phyloP scores from a whole-genome alignment of 495 filamentous ascomycete species.

The Lasiosphaeria hispida region DNA sequence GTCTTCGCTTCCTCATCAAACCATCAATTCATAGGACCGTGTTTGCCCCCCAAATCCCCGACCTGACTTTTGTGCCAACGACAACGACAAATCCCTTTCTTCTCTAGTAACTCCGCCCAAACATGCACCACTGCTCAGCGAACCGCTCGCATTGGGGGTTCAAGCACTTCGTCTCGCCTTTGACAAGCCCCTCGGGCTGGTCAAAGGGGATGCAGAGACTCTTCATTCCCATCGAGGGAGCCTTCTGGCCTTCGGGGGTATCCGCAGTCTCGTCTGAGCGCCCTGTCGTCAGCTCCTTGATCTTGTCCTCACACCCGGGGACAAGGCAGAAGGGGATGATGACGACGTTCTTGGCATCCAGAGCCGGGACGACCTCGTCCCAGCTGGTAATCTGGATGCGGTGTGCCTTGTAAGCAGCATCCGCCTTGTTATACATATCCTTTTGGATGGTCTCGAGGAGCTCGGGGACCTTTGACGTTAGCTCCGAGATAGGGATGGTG shows the following conservation, averaged over 20 bases:
- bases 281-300: slow-evolving; percentile 84
- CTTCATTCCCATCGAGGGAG: slow-evolving; percentile 96
- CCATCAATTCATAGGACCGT: neutral
- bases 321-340: slow-evolving; percentile 81
- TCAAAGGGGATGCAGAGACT: slow-evolving; percentile 96
- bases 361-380: slow-evolving; percentile 81
- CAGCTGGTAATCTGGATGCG: slow-evolving; percentile 78
- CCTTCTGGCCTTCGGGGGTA: slow-evolving; percentile 70
- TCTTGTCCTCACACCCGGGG: slow-evolving; percentile 83
- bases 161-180: slow-evolving; percentile 82
- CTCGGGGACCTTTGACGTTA: slow-evolving; percentile 67
- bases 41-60: neutral
- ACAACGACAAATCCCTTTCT: neutral
- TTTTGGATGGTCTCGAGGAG: slow-evolving; percentile 85
- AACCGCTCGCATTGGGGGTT: slow-evolving; percentile 75
- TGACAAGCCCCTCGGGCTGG: slow-evolving; percentile 75
- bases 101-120: slow-evolving; percentile 65
- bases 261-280: slow-evolving; percentile 64
- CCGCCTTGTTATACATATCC: slow-evolving; percentile 81
- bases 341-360: slow-evolving; percentile 88
- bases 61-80: slow-evolving; percentile 1
- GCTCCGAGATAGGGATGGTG: slow-evolving; percentile 67
- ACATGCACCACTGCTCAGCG: slow-evolving; percentile 84
- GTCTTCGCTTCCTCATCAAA: slow-evolving; percentile 1
- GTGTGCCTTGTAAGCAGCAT: slow-evolving; percentile 71